Percentiles rank a stretch among this genome's conserved stretches.
These are phyloP conservation scores for Aspergillus calidoustus DNA, from an alignment of 2,329 filamentous ascomycete species.

Conservation along the genomic window DNA sequence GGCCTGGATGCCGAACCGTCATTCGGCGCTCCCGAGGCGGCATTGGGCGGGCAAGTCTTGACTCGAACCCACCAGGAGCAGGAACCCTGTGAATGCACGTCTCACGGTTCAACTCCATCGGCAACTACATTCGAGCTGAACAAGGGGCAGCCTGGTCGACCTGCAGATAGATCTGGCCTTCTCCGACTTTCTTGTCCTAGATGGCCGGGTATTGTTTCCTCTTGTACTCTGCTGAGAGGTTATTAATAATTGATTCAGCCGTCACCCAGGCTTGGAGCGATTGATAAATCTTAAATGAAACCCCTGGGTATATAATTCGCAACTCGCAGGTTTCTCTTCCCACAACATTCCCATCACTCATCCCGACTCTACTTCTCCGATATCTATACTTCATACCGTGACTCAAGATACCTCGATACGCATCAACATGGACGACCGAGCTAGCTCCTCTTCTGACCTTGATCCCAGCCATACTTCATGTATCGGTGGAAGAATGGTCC, in stretches of 20 bases:
- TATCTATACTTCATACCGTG: not conserved
- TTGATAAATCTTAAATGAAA: slow-evolving; percentile 18
- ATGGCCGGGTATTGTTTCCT: slow-evolving; percentile 4
- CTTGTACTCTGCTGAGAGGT: not conserved
- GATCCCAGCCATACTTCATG: slow-evolving; percentile 41
- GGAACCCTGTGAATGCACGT: slow-evolving; percentile 19
- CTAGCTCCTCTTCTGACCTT: slow-evolving; percentile 25
- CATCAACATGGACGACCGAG: slow-evolving; percentile 28
- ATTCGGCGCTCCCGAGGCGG: slow-evolving; percentile 21
- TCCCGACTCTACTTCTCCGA: not conserved
- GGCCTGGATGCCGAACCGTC: slow-evolving; percentile 9
- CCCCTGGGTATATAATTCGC: not conserved
- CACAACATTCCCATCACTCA: not conserved
- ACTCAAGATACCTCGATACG: not conserved
- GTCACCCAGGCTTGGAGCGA: slow-evolving; percentile 1
- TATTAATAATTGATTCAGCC: slow-evolving; percentile 10
- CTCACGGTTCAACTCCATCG: slow-evolving; percentile 15
- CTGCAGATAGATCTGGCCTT: slow-evolving; percentile 15
- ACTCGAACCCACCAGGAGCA: slow-evolving; percentile 25
- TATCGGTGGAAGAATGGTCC: slow-evolving; percentile 38
- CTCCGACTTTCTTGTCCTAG: slow-evolving; percentile 8
- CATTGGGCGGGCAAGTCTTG: slow-evolving; percentile 15
- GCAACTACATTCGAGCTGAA: slow-evolving; percentile 19
- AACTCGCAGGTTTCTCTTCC: not conserved
- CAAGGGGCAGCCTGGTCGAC: slow-evolving; percentile 26